Conservation (phyloP, 305 asterid species). For the Euphrasia arctica region DNA sequence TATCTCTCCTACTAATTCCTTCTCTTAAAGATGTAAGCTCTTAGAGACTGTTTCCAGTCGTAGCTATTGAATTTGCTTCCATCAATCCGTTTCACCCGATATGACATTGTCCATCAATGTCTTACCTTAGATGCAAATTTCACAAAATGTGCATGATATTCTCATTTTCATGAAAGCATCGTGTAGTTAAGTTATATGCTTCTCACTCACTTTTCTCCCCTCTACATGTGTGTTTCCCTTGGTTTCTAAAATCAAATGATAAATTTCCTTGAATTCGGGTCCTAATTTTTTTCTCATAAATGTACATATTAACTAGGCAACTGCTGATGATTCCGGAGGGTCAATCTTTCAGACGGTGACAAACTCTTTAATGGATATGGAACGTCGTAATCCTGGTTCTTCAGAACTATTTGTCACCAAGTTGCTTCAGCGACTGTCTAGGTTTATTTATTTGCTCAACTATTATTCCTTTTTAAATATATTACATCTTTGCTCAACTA, state of each 20-base stretch:
- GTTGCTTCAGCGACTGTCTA: slow-evolving; percentile 75
- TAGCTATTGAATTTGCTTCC: slow-evolving; percentile 5
- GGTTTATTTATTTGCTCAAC: slow-evolving; percentile 25
- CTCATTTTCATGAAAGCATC: no score
- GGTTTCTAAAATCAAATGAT: neutral
- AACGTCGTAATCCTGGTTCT: slow-evolving; percentile 72
- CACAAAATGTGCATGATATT: neutral
- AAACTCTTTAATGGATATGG: slow-evolving; percentile 74
- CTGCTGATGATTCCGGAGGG: slow-evolving; percentile 63
- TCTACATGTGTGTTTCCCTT: neutral
- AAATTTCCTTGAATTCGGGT: neutral
- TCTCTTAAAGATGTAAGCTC: slow-evolving; percentile 76
- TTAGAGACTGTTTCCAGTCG: neutral
- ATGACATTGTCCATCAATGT: slow-evolving; percentile 6
- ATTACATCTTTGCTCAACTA: slow-evolving; percentile 26
- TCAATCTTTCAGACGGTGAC: slow-evolving; percentile 52
- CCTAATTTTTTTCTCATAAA: neutral
- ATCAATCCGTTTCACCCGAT: neutral
- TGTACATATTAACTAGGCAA: slow-evolving; percentile 43
- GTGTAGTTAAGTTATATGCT: no score
- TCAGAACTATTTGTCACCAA: slow-evolving; percentile 71
- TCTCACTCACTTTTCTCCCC: no score
- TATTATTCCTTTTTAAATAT: neutral
- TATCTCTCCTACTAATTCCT: slow-evolving; percentile 71
- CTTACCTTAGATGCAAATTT: slow-evolving; percentile 8